These are phyloP conservation scores for Fusarium piperis DNA, from an alignment of 2,329 filamentous ascomycete species.

Conservation along the genomic window DNA sequence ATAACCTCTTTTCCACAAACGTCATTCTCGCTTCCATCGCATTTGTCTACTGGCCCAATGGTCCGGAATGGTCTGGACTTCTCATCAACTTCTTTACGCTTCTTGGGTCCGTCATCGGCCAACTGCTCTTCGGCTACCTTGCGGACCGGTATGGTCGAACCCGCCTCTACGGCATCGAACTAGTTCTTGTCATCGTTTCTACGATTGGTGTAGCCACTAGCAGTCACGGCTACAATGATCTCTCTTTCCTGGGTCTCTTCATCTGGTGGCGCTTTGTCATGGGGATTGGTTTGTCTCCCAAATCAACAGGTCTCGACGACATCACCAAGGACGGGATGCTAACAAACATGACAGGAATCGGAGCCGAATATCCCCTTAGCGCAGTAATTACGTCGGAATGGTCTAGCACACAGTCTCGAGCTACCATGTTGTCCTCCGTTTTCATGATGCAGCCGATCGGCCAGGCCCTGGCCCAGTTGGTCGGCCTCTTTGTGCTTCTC, in stretches of 20 bases:
- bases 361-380: conserved; percentile 74
- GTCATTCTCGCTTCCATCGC: conserved; percentile 63
- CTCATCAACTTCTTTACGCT: conserved; percentile 64
- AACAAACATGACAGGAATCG: conserved; percentile 58
- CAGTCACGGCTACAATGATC: conserved; percentile 59
- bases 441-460: conserved; percentile 77
- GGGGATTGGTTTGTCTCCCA: conserved; percentile 55
- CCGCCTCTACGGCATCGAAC: conserved; percentile 64
- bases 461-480: conserved; percentile 71
- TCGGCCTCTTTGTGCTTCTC: conserved; percentile 64
- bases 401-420: conserved; percentile 69
- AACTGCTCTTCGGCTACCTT: conserved; percentile 63
- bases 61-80: conserved; percentile 55
- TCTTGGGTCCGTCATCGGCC: conserved; percentile 61
- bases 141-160: conserved; percentile 66
- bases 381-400: conserved; percentile 76
- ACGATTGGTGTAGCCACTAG: conserved; percentile 66
- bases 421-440: conserved; percentile 73
- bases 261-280: conserved; percentile 66
- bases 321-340: conserved; percentile 12
- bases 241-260: conserved; percentile 62
- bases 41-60: conserved; percentile 62
- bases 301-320: conserved; percentile 2
- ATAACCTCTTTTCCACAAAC: conserved; percentile 65
- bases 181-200: conserved; percentile 65